Base-by-base conservation (phyloP, 805 yeast genomes). In the Ogataea nitratoaversa region DNA sequence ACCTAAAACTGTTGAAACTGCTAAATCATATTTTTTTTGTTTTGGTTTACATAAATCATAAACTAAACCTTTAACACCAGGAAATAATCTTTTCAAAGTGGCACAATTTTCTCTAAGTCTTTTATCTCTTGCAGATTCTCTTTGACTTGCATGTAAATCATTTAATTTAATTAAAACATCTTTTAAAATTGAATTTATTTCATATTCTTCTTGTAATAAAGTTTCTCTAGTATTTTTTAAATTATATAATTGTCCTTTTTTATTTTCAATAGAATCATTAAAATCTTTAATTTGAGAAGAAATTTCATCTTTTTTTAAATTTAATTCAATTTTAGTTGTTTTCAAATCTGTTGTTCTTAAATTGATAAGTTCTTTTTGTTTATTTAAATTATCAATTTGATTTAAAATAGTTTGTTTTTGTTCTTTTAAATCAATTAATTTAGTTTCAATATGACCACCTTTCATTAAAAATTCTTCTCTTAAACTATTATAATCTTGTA, bases 21-120 rank as follows among this genome's bases (percentile, higher is more conserved):
- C 95, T 5, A 68, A 50, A 35, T 84, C 88, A 57, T 78, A 89
- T 51, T 77, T 82, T 42, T 76, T 76, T 49, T 82, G 82, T 38
- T 76, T 71, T 17, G 96, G 95, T 41, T 78, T 78, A 34, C 91
- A 84, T 19, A 90, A 67, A 53, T 89, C 96, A 48, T 78, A 73
- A 4, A 91, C 78, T 9, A 88, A 60, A 3, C 97, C 98, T 49
- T 74, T 74, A 3, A 93, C 95, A 4, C 95, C 89, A 1, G 95
- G 93, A 47, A 84, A 75, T n/a, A 82, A 61, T 53, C 87, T 78
- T 50, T 78, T 82, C 39, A 93, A 63, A 40, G 78, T 71, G 0
- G 79, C 62, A 2, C 86, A 81, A 45, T 84, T 85, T 49, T 89
- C 96, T 40, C 91, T 70, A 31, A 85, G 63, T 46, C 71, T 76